A percentile compares a stretch with the other conserved stretches of the same genome.
Evolutionary conservation across 345 rosid species (phyloP).

Genomic region (Gossypioides kirkii): DNA sequence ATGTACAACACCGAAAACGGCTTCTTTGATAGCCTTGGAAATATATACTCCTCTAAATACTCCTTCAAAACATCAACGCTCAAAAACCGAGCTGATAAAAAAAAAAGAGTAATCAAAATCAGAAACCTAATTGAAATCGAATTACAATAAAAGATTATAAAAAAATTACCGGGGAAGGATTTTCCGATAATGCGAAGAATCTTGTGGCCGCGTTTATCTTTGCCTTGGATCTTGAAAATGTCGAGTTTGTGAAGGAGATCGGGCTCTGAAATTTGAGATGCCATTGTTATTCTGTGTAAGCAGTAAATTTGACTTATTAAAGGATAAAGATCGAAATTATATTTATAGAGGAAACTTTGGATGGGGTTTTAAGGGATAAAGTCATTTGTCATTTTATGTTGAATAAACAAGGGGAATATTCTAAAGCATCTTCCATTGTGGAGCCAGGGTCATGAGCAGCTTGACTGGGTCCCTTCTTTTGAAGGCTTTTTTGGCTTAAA

Average conservation of each 20-base stretch:
- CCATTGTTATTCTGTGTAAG: background rate
- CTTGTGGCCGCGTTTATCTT: slow-evolving; percentile 63
- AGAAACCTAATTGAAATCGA: background rate
- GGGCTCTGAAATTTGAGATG: slow-evolving; percentile 28
- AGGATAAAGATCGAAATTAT: background rate
- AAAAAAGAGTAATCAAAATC: background rate
- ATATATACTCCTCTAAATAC: slow-evolving; percentile 50
- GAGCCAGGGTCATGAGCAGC: background rate
- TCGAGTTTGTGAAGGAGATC: slow-evolving; percentile 51
- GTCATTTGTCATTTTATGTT: background rate
- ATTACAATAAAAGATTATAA: background rate
- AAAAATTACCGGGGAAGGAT: slow-evolving; percentile 47
- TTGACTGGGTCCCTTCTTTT: background rate
- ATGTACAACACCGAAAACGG: slow-evolving; percentile 58
- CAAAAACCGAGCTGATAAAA: slow-evolving; percentile 41
- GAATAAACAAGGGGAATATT: slow-evolving; percentile 5
- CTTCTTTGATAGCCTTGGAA: slow-evolving; percentile 44
- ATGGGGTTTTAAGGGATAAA: background rate
- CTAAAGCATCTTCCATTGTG: slow-evolving; percentile 14
- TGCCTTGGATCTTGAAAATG: slow-evolving; percentile 67
- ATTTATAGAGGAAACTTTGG: background rate
- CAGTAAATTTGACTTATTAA: background rate
- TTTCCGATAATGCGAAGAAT: slow-evolving; percentile 58
- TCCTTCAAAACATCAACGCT: slow-evolving; percentile 44
- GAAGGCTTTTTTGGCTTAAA: background rate